phyloP scores from a whole-genome alignment of 2,329 filamentous ascomycete genomes.

The Ceratocystis papillata region DNA sequence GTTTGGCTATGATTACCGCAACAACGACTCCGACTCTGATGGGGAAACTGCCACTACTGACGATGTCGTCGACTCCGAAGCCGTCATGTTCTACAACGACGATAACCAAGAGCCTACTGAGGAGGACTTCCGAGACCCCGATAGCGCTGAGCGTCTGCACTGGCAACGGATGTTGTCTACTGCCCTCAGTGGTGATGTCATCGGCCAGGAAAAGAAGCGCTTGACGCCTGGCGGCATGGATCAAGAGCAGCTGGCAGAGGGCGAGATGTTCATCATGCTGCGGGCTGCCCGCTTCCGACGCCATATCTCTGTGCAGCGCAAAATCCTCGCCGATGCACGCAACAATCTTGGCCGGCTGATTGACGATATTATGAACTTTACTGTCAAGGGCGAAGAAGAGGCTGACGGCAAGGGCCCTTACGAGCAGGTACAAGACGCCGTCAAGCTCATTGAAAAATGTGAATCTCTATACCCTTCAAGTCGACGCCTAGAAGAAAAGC shows the following conservation, averaged over 20 bases:
- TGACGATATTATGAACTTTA: slow-evolving; percentile 83
- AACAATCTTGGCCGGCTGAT: slow-evolving; percentile 60
- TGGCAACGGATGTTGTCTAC: slow-evolving; percentile 98
- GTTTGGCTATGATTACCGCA: slow-evolving; percentile 61
- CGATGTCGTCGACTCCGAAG: slow-evolving; percentile 88
- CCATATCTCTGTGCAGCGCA: slow-evolving; percentile 70
- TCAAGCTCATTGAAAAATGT: slow-evolving; percentile 80
- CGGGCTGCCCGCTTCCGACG: slow-evolving; percentile 75
- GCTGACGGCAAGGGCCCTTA: slow-evolving; percentile 69
- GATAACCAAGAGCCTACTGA: slow-evolving; percentile 79
- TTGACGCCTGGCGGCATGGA: slow-evolving; percentile 62
- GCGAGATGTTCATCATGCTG: slow-evolving; percentile 76
- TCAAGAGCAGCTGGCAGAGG: slow-evolving; percentile 48
- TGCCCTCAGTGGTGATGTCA: slow-evolving; percentile 89
- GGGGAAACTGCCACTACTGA: slow-evolving; percentile 84
- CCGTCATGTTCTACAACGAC: slow-evolving; percentile 82
- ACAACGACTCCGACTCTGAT: slow-evolving; percentile 73
- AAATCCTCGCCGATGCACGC: slow-evolving; percentile 78
- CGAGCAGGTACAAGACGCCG: slow-evolving; percentile 81
- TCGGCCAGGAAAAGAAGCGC: slow-evolving; percentile 94
- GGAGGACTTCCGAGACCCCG: slow-evolving; percentile 79
- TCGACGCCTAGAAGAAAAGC: slow-evolving; percentile 58
- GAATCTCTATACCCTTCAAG: slow-evolving; percentile 78
- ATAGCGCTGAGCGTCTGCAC: slow-evolving; percentile 80
- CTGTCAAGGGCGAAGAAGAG: slow-evolving; percentile 87